A percentile compares a stretch with the other conserved stretches of the same genome.
These are phyloP conservation scores for Xylariaceae sp. DNA, from an alignment of 2,329 filamentous ascomycete species.

Conservation along the genomic window DNA sequence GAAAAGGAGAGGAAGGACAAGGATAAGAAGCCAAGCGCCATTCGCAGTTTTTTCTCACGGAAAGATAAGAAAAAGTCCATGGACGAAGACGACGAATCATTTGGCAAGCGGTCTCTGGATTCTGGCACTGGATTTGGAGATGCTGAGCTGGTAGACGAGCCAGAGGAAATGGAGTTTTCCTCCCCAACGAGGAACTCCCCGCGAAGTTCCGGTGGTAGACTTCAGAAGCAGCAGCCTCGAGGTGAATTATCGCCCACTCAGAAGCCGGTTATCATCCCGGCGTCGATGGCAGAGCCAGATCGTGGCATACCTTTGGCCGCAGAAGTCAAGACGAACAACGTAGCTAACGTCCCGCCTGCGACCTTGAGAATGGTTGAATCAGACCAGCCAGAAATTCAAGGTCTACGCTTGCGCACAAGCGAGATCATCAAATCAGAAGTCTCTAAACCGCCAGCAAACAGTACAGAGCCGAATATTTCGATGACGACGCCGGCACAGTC, in stretches of 20 bases:
- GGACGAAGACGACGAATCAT: constrained; percentile 55
- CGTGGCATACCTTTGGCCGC: constrained; percentile 27
- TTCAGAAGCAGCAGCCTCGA: constrained; percentile 61
- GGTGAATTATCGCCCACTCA: constrained; percentile 43
- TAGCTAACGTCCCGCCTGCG: constrained; percentile 50
- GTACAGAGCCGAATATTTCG: constrained; percentile 47
- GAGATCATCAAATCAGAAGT: constrained; percentile 36
- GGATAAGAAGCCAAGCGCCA: constrained; percentile 40
- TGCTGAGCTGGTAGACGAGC: constrained; percentile 41
- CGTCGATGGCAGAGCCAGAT: constrained; percentile 36
- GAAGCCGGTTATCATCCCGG: constrained; percentile 33
- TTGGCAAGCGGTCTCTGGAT: constrained; percentile 60
- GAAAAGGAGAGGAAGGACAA: constrained; percentile 51
- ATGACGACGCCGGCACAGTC: constrained; percentile 56
- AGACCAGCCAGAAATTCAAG: constrained; percentile 39
- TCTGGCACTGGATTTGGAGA: constrained; percentile 35
- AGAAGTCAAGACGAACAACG: constrained; percentile 42
- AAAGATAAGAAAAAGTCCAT: constrained; percentile 55
- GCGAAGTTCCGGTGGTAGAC: constrained; percentile 54
- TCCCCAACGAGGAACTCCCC: constrained; percentile 45
- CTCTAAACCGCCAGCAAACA: constrained; percentile 39
- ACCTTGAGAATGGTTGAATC: constrained; percentile 55
- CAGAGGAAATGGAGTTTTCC: constrained; percentile 42
- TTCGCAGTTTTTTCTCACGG: constrained; percentile 58
- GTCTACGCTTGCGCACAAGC: constrained; percentile 37